These are phyloP conservation scores for Moniliella sp. DNA, from an alignment of 1,284 basidiomycete species.

Conservation along the genomic window DNA sequence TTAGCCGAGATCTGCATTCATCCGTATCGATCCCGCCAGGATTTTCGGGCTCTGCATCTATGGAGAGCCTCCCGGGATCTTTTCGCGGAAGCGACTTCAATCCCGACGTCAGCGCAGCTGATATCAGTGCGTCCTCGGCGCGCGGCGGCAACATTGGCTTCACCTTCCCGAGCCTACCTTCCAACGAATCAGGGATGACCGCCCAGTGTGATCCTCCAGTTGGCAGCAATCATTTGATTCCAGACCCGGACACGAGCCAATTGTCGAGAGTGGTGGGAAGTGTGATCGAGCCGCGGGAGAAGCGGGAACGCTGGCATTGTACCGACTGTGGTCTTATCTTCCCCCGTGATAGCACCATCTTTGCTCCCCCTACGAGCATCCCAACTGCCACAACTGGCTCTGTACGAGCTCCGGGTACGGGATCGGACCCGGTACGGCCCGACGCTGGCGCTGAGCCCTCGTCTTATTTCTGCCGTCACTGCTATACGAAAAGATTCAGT, in stretches of 20 bases:
- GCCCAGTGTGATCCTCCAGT: too few relatives aligned
- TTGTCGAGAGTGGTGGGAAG: slow-evolving; percentile 18
- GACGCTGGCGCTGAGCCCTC: not conserved
- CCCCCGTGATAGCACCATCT: slow-evolving; percentile 18
- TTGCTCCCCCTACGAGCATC: slow-evolving; percentile 7
- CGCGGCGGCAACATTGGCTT: not conserved
- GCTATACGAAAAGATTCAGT: slow-evolving; percentile 12
- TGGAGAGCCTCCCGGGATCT: too few relatives aligned
- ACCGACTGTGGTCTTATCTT: slow-evolving; percentile 10
- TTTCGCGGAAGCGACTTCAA: too few relatives aligned
- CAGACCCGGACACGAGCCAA: not conserved
- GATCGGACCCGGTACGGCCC: not conserved
- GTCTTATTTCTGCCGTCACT: slow-evolving; percentile 10
- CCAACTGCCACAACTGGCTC: not conserved
- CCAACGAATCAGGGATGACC: too few relatives aligned
- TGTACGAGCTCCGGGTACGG: not conserved
- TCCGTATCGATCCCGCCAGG: too few relatives aligned
- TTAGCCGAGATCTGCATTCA: not conserved
- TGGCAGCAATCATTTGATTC: not conserved
- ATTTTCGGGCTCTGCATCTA: too few relatives aligned
- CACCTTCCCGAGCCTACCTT: not conserved
- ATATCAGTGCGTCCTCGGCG: not conserved
- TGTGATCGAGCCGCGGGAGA: slow-evolving; percentile 12
- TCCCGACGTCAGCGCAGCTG: not conserved
- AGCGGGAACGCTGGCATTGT: slow-evolving; percentile 14